Evolutionary conservation across 345 rosid species (phyloP), one percentile per base, ranked within the genome.

Genomic region (Raphanus raphanistrum): DNA sequence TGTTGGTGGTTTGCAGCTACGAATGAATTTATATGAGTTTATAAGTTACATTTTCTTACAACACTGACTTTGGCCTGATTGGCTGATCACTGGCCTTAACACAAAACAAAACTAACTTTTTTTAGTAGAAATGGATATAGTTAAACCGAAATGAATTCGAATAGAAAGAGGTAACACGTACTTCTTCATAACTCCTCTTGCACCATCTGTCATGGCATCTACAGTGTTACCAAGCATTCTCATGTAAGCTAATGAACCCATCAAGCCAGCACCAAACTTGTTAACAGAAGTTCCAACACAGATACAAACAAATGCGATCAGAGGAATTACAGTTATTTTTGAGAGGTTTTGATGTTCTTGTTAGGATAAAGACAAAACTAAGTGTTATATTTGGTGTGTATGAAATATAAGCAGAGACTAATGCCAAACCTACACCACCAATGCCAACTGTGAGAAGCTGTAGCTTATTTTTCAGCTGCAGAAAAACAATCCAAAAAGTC

Each of bases 341-440:
- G 33, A 57, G 58, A 29, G 67, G 52, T 12, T 78, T 59, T 17
- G 15, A 72, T 66, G 27, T 45, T 48, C 27, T 8, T 61, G 9
- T 36, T 8, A 54, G 12, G 70, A 31, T 29, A 62, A 35, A 45
- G 17, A 63, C 83, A 69, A 75, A 94, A 97, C 98, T 94, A 65
- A 86, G 91, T 41, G 96, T 85, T 74, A 94, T 85, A 87, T 90
- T 97, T 27, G 97, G 89, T 8, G 97, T 81, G 79, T 90, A 94
- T 41, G 93, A 87, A 65, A 90, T 78, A 79, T 89, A 94, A 25
- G 96, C 81, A 21, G 98, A 94, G 82, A 88, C 91, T 79, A n/a
- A n/a, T n/a, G n/a, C n/a, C n/a, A 94, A 77, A 55, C 98, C 97
- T 17, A 92, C 85, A 73, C 94, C 87, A 71, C 98, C 98, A n/a